Evolutionary conservation across 495 filamentous ascomycete species (phyloP).

Genomic region (Rusavskia elegans): DNA sequence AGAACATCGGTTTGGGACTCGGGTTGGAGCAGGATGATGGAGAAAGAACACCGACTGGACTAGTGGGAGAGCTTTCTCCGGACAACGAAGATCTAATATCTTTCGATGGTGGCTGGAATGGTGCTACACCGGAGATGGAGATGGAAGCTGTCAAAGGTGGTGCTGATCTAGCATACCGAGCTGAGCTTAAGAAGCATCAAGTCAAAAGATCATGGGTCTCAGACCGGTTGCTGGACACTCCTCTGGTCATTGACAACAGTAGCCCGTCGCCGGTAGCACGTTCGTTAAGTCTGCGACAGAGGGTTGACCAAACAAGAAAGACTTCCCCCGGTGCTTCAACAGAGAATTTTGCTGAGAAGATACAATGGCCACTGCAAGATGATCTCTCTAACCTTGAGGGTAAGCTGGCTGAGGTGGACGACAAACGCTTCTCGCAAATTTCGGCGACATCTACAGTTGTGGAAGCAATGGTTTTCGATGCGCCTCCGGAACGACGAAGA

Average conservation of each 20-base stretch:
- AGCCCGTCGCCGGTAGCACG: constrained; percentile 15
- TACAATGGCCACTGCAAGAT: constrained; percentile 27
- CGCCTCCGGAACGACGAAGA: constrained; percentile 30
- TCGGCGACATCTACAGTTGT: constrained; percentile 54
- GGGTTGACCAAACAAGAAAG: constrained; percentile 17
- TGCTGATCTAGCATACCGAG: not conserved
- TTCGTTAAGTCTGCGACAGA: constrained; percentile 22
- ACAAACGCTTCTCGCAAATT: constrained; percentile 39
- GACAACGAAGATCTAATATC: constrained; percentile 8
- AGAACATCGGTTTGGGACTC: constrained; percentile 32
- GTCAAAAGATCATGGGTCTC: not conserved
- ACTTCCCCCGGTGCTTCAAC: constrained; percentile 17
- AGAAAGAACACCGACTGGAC: constrained; percentile 4
- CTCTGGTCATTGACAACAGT: not conserved
- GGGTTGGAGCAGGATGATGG: constrained; percentile 28
- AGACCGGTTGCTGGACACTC: not conserved
- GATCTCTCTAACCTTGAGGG: constrained; percentile 11
- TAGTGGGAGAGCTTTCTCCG: not conserved
- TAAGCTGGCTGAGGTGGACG: constrained; percentile 10
- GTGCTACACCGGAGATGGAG: constrained; percentile 7
- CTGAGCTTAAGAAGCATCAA: not conserved
- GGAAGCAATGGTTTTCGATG: constrained; percentile 54
- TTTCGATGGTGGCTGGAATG: constrained; percentile 19
- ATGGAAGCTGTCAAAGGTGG: constrained; percentile 2
- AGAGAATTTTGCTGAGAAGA: constrained; percentile 25